Evolutionary conservation across 1,284 basidiomycete species (phyloP).

Genomic region (Trichosporon faecale): DNA sequence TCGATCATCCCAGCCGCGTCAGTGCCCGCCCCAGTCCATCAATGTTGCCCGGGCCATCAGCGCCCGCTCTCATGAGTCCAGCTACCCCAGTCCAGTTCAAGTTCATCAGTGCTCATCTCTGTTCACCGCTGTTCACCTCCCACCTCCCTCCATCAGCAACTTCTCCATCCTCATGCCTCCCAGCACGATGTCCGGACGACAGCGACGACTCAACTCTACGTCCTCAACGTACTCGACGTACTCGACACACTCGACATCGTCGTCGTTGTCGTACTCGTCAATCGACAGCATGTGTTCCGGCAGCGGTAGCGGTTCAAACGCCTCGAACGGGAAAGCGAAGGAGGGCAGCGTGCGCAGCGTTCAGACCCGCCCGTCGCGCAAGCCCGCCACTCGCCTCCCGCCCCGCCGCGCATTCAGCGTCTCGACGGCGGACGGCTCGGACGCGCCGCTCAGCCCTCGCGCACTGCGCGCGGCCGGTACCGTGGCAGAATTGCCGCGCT

Average conservation of each 20-base stretch:
- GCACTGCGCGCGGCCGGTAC: not conserved
- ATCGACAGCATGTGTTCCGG: not conserved
- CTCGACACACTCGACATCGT: no score
- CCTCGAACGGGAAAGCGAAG: not conserved
- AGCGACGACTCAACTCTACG: not conserved
- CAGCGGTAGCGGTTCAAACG: not conserved
- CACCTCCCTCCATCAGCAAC: not conserved
- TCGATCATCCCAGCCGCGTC: not conserved
- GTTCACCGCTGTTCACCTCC: no score
- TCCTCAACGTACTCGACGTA: not conserved
- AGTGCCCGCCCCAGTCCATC: not conserved
- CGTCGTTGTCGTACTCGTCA: not conserved
- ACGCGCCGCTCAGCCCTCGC: not conserved
- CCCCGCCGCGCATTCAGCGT: not conserved
- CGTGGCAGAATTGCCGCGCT: not conserved
- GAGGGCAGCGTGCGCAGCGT: not conserved
- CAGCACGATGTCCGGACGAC: not conserved
- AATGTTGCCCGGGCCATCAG: not conserved
- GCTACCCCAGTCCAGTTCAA: not conserved
- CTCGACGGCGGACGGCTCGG: not conserved
- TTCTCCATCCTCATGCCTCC: not conserved
- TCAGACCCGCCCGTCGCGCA: not conserved
- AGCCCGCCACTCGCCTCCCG: not conserved
- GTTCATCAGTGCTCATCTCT: not conserved
- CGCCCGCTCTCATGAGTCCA: not conserved